Conservation (phyloP, 2,329 filamentous ascomycete species). For the Leptographium wingfieldii region DNA sequence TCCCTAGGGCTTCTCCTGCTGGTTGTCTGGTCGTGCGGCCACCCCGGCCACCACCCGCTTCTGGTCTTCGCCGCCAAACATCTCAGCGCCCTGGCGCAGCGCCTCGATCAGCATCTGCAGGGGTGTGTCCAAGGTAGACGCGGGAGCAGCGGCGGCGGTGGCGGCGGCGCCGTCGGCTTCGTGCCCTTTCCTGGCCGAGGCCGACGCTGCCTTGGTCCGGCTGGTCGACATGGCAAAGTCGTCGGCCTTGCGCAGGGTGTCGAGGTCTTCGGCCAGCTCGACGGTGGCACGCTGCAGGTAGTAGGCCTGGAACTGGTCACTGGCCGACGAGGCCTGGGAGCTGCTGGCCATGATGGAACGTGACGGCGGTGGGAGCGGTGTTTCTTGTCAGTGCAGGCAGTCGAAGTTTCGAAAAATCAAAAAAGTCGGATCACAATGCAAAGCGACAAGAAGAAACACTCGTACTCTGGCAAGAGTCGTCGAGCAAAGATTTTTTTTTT, state of each 20-base stretch:
- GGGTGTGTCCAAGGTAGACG: conserved; percentile 25
- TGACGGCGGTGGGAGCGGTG: background rate
- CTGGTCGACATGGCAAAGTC: conserved; percentile 55
- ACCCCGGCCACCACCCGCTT: conserved; percentile 15
- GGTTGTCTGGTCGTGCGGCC: background rate
- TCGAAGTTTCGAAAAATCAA: background rate
- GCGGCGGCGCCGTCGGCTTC: background rate
- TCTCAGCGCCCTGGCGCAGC: conserved; percentile 51
- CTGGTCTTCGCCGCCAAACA: conserved; percentile 41
- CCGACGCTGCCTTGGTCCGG: conserved; percentile 23
- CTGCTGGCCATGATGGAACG: background rate
- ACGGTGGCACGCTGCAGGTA: conserved; percentile 58
- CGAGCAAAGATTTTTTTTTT: background rate
- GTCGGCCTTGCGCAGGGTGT: conserved; percentile 53
- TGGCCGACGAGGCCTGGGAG: background rate
- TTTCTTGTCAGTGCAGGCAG: too few species aligned
- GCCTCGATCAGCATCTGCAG: conserved; percentile 50
- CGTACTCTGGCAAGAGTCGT: background rate
- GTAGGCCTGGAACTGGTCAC: conserved; percentile 43
- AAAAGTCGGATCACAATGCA: too few species aligned
- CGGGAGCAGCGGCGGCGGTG: background rate
- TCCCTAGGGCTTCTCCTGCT: background rate
- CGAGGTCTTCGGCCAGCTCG: conserved; percentile 63
- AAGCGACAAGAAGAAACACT: background rate
- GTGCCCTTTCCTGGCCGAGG: background rate